phyloP scores from a whole-genome alignment of 306 rosid species.

The Acacia confusa region DNA sequence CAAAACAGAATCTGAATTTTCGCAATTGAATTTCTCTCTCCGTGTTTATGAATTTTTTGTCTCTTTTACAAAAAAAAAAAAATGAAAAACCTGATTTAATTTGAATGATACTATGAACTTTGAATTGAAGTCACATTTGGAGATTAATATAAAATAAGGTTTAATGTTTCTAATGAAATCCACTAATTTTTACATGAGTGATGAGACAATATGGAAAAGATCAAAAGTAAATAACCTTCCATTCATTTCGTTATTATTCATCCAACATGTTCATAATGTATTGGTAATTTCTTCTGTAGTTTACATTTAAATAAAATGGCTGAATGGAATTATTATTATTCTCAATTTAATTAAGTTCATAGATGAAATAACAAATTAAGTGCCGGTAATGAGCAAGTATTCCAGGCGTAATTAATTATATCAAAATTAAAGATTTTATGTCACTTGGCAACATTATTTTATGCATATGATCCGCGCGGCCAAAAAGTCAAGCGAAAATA shows the following conservation, averaged over 20 bases:
- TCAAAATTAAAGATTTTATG: background rate
- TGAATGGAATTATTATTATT: background rate
- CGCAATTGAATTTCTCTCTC: background rate
- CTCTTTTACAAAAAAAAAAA: background rate
- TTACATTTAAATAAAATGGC: background rate
- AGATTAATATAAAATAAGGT: background rate
- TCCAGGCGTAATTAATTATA: constrained; percentile 12
- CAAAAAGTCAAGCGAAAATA: background rate
- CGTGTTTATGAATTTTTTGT: background rate
- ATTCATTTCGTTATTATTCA: background rate
- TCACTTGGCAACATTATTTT: constrained; percentile 5
- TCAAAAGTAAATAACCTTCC: background rate
- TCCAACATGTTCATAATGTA: background rate
- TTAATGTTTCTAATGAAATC: too few species aligned
- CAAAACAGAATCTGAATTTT: background rate
- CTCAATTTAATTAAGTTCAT: background rate
- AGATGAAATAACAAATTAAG: background rate
- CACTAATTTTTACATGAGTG: too few species aligned
- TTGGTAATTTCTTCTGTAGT: background rate
- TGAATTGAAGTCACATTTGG: background rate
- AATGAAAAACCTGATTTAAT: background rate
- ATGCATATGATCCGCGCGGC: background rate
- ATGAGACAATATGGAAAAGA: background rate
- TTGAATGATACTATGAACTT: background rate
- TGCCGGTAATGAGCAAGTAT: background rate